phyloP scores from a whole-genome alignment of 129 eudicot species.

The Flaveria brownii region DNA sequence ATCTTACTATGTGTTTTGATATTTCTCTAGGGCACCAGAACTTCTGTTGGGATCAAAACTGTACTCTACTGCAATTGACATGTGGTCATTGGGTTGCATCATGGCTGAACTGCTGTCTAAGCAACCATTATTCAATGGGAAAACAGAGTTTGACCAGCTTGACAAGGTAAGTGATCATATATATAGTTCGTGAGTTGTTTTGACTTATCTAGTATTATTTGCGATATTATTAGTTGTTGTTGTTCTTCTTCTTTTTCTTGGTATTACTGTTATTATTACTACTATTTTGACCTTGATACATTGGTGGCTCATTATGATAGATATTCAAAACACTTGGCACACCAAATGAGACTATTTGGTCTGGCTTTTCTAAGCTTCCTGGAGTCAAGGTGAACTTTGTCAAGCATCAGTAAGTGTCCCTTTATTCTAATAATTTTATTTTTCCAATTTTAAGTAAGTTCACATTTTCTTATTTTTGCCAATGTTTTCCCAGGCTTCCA shows the following conservation, averaged over 20 bases:
- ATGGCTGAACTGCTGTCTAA: constrained; percentile 90
- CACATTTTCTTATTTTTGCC: constrained; percentile 52
- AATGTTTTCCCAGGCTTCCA: constrained; percentile 89
- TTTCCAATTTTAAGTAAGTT: constrained; percentile 30
- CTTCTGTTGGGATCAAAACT: constrained; percentile 81
- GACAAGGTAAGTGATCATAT: constrained; percentile 63
- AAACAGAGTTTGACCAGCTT: constrained; percentile 87
- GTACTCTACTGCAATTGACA: constrained; percentile 95
- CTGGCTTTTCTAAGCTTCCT: constrained; percentile 78
- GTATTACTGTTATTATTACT: background rate
- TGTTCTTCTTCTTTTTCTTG: too few relatives aligned
- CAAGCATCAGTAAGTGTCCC: constrained; percentile 77
- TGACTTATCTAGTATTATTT: background rate
- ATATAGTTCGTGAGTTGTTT: constrained; percentile 1
- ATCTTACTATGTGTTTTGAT: background rate
- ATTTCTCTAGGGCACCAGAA: constrained; percentile 72
- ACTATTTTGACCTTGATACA: background rate
- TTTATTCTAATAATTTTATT: background rate
- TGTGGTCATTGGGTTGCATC: constrained; percentile 98
- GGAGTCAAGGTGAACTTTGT: constrained; percentile 81
- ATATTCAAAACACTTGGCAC: constrained; percentile 90
- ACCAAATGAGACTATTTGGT: constrained; percentile 91
- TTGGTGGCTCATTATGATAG: constrained; percentile 36
- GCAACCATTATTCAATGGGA: constrained; percentile 84
- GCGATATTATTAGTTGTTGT: background rate